Evolutionary conservation across 441 rosid genomes (phyloP).

Genomic region (Syzygium malaccense): DNA sequence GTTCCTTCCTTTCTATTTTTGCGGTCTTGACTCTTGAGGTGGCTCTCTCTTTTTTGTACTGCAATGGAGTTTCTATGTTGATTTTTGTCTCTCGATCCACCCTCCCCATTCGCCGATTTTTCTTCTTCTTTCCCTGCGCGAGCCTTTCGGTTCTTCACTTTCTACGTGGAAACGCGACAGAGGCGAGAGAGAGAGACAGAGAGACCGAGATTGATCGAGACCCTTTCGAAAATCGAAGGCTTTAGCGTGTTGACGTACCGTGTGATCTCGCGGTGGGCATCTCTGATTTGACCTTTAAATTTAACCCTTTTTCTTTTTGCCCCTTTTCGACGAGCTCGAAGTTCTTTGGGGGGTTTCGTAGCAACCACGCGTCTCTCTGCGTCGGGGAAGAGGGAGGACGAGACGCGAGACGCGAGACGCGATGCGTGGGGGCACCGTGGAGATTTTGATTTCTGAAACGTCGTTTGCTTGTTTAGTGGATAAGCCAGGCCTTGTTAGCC

Average conservation of each 20-base stretch:
- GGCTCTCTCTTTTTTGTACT: background rate
- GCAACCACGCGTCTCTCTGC: background rate
- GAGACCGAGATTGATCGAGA: background rate
- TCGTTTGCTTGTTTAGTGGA: background rate
- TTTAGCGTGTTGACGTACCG: background rate
- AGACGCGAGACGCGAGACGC: background rate
- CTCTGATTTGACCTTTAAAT: background rate
- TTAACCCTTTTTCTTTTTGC: background rate
- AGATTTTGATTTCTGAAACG: too few relatives aligned
- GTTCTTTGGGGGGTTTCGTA: background rate
- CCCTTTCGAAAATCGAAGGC: background rate
- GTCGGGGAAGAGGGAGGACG: background rate
- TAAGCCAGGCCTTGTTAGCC: background rate
- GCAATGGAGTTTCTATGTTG: background rate
- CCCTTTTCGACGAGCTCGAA: background rate
- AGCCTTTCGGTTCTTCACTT: background rate
- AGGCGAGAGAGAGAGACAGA: background rate
- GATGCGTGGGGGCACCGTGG: too few relatives aligned
- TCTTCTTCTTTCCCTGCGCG: background rate
- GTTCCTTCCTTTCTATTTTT: background rate
- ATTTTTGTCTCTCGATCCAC: background rate
- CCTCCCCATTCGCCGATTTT: background rate
- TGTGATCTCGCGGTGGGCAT: background rate
- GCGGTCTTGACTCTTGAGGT: background rate
- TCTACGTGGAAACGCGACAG: background rate